A percentile compares a stretch with the other conserved stretches of the same genome.
phyloP scores from a whole-genome alignment of 768 basidiomycete species.

The Termitomyces titanicus region DNA sequence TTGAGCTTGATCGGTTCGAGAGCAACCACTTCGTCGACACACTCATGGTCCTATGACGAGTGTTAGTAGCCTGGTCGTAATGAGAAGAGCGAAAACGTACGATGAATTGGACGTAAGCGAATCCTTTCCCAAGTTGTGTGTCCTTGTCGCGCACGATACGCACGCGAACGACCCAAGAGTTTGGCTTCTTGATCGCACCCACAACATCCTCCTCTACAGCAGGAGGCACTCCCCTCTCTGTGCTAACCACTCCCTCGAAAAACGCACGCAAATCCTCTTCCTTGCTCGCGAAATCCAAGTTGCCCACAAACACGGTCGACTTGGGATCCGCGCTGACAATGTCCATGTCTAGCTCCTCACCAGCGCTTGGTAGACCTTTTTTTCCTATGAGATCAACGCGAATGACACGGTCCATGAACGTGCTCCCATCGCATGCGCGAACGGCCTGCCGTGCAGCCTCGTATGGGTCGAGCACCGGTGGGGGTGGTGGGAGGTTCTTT shows the following conservation, averaged over 20 bases:
- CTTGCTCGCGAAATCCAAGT: constrained; percentile 86
- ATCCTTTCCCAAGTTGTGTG: constrained; percentile 93
- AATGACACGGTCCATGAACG: constrained; percentile 75
- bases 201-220: constrained; percentile 20
- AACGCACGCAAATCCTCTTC: constrained; percentile 88
- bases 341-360: constrained; percentile 18
- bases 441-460: constrained; percentile 63
- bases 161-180: constrained; percentile 77
- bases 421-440: constrained; percentile 58
- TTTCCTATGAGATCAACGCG: constrained; percentile 69
- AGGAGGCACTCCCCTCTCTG: constrained; percentile 63
- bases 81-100: constrained; percentile 41
- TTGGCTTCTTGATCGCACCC: constrained; percentile 31
- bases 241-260: constrained; percentile 73
- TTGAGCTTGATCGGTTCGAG: constrained; percentile 75
- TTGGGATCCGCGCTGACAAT: constrained; percentile 62
- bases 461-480: constrained; percentile 57
- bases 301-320: constrained; percentile 85
- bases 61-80: not conserved
- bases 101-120: constrained; percentile 86
- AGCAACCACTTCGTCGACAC: constrained; percentile 89
- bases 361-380: constrained; percentile 12
- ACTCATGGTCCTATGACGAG: constrained; percentile 73
- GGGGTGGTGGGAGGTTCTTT: constrained; percentile 47
- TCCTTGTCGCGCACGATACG: constrained; percentile 86